phyloP scores from a whole-genome alignment of 352 stramenopile genomes.

The Globisporangium recalcitrans region DNA sequence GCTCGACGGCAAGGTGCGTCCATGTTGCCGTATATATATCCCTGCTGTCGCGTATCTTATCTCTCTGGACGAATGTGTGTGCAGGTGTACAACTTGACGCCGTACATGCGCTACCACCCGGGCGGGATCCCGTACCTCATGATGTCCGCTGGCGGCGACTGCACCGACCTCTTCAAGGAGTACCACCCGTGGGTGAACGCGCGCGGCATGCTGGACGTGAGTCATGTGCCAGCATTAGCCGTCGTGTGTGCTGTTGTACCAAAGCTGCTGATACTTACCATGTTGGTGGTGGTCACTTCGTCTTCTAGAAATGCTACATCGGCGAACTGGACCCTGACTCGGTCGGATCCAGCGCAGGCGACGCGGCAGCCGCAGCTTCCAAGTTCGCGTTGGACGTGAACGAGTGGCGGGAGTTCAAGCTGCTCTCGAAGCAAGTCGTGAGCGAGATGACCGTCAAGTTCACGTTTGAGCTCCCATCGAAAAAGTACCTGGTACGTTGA shows the following conservation, averaged over 20 bases:
- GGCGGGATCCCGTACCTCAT: slow-evolving; percentile 93
- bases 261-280: background rate
- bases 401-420: slow-evolving; percentile 62
- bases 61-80: background rate
- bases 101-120: slow-evolving; percentile 97
- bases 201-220: slow-evolving; percentile 81
- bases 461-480: slow-evolving; percentile 64
- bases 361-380: slow-evolving; percentile 13
- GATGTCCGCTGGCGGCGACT: slow-evolving; percentile 89
- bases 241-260: too few relatives aligned
- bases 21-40: background rate
- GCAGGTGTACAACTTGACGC: slow-evolving; percentile 92
- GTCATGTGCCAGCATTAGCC: background rate
- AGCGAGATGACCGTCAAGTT: slow-evolving; percentile 60
- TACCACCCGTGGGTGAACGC: slow-evolving; percentile 95
- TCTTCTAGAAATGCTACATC: slow-evolving; percentile 69
- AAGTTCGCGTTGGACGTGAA: slow-evolving; percentile 56
- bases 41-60: background rate
- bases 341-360: slow-evolving; percentile 9
- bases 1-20: slow-evolving; percentile 87
- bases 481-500: slow-evolving; percentile 46
- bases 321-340: slow-evolving; percentile 59
- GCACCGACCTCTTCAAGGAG: slow-evolving; percentile 95
- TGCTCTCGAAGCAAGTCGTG: slow-evolving; percentile 54
- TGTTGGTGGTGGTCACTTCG: background rate